These are phyloP conservation scores for Exophiala sideris DNA, from an alignment of 2,329 filamentous ascomycete species.

Conservation along the genomic window DNA sequence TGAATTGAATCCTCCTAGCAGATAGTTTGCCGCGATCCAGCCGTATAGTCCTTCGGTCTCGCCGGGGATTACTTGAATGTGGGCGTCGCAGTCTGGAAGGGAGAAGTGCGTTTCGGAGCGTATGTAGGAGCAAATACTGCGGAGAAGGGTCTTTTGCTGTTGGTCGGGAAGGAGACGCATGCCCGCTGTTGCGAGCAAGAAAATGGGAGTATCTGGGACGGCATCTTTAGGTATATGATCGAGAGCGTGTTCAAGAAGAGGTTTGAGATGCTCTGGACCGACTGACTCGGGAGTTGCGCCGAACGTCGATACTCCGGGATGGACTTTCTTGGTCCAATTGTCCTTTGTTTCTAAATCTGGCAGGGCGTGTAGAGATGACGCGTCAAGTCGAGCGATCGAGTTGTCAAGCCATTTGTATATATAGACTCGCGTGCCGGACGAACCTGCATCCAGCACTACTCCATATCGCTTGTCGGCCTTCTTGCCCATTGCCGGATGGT, in stretches of 20 bases:
- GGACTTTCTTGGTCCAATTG: conserved; percentile 88
- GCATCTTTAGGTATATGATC: conserved; percentile 72
- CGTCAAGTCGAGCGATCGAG: conserved; percentile 58
- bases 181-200: conserved; percentile 91
- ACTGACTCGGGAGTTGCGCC: conserved; percentile 71
- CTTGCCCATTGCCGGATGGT: conserved; percentile 22
- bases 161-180: conserved; percentile 78
- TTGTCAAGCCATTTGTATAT: conserved; percentile 91
- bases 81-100: conserved; percentile 81
- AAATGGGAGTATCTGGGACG: conserved; percentile 81
- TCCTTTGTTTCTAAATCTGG: conserved; percentile 81
- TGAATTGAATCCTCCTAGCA: conserved; percentile 84
- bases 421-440: conserved; percentile 89
- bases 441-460: conserved; percentile 94
- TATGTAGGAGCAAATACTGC: conserved; percentile 79
- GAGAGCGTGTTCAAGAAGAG: conserved; percentile 77
- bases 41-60: conserved; percentile 95
- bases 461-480: conserved; percentile 62
- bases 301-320: conserved; percentile 89
- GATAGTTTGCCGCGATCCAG: conserved; percentile 95
- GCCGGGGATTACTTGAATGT: conserved; percentile 91
- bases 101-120: conserved; percentile 73
- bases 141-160: conserved; percentile 69
- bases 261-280: conserved; percentile 75
- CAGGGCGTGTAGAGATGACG: conserved; percentile 62